These are phyloP conservation scores for Malus hybrid DNA, from an alignment of 331 rosid species.

Conservation along the genomic window DNA sequence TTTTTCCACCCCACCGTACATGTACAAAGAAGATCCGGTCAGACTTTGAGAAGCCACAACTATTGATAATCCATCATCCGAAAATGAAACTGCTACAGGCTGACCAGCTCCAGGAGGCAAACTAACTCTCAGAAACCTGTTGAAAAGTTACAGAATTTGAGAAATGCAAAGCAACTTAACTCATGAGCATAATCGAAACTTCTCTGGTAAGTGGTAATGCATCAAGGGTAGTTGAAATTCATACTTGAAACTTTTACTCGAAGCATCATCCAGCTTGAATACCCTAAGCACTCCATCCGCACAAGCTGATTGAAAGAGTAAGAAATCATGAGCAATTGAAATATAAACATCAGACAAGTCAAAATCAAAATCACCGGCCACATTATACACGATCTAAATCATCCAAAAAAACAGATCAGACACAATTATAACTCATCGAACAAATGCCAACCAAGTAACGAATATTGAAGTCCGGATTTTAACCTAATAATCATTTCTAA, in stretches of 20 bases:
- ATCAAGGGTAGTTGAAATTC: conserved; percentile 26
- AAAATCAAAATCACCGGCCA: not conserved
- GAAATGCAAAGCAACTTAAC: not conserved
- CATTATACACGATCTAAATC: not conserved
- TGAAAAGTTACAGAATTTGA: conserved; percentile 18
- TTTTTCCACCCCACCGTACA: conserved; percentile 83
- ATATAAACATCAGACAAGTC: conserved; percentile 5
- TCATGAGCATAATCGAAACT: not conserved
- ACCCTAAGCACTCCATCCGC: conserved; percentile 93
- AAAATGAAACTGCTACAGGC: conserved; percentile 67
- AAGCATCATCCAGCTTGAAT: conserved; percentile 88
- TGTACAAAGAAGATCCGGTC: conserved; percentile 66
- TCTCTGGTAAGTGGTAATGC: not conserved
- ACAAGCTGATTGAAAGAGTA: conserved; percentile 58
- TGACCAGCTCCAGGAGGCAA: conserved; percentile 94
- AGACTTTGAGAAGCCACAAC: conserved; percentile 80
- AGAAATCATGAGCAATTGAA: not conserved
- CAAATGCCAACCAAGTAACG: not conserved
- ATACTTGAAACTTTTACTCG: conserved; percentile 96
- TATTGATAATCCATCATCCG: conserved; percentile 66
- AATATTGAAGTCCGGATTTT: not conserved
- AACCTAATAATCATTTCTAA: not conserved
- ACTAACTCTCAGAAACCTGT: conserved; percentile 78
- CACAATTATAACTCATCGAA: not conserved
- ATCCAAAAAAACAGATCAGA: not conserved